Conservation (phyloP, 257 asterid species). For the Penstemon barbatus region DNA sequence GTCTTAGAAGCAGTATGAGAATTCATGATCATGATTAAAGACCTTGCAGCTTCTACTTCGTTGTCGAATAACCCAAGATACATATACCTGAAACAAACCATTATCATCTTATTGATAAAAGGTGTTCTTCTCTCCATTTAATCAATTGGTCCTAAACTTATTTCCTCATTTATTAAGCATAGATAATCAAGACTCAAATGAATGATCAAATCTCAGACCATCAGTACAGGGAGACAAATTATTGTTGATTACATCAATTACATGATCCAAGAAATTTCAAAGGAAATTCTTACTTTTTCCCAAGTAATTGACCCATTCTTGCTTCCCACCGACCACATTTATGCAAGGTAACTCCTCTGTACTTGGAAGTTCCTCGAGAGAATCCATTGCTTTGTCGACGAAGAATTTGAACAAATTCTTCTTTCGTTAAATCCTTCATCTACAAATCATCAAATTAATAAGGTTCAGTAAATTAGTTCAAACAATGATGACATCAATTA, state of each 20-base stretch:
- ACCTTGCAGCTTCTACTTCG: constrained; percentile 61
- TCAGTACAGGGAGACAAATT: background rate
- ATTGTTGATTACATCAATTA: constrained; percentile 4
- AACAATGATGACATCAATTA: background rate
- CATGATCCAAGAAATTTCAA: constrained; percentile 13
- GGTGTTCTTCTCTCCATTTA: constrained; percentile 32
- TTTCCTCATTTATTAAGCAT: constrained; percentile 11
- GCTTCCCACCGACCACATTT: constrained; percentile 79
- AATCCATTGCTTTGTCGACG: constrained; percentile 63
- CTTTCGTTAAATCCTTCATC: constrained; percentile 47
- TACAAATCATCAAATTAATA: constrained; percentile 11
- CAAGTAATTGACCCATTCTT: constrained; percentile 67
- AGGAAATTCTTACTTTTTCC: constrained; percentile 55
- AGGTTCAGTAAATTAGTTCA: background rate
- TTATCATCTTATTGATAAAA: constrained; percentile 44
- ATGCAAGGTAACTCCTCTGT: constrained; percentile 68
- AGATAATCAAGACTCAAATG: constrained; percentile 7
- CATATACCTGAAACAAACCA: constrained; percentile 55
- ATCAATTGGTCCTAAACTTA: constrained; percentile 23
- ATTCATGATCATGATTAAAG: constrained; percentile 33
- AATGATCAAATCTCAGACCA: constrained; percentile 10
- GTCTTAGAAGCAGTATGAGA: constrained; percentile 30
- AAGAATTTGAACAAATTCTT: constrained; percentile 53
- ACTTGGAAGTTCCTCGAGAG: constrained; percentile 71
- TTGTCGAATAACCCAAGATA: constrained; percentile 56